These are phyloP conservation scores for Diutina siamensis DNA, from an alignment of 1,139 yeast species.

Conservation along the genomic window DNA sequence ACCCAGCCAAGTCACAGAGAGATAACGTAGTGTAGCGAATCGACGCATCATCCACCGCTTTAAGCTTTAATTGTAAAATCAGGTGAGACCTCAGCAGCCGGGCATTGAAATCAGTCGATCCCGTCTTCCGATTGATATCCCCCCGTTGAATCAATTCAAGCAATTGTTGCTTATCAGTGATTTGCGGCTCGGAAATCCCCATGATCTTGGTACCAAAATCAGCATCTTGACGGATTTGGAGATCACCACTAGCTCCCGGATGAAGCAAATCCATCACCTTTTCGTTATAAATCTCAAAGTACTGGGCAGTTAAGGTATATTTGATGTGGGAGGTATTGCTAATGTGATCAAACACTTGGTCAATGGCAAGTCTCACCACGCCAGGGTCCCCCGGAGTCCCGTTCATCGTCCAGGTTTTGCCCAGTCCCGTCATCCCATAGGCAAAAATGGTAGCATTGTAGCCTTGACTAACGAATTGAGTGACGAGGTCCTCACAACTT, in stretches of 20 bases:
- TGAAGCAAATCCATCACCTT: constrained; percentile 60
- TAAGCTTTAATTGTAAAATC: constrained; percentile 60
- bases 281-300: constrained; percentile 87
- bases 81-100: constrained; percentile 91
- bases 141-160: constrained; percentile 54
- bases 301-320: constrained; percentile 47
- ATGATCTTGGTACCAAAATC: constrained; percentile 61
- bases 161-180: constrained; percentile 47
- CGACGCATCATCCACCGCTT: constrained; percentile 14
- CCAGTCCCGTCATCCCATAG: constrained; percentile 94
- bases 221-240: constrained; percentile 68
- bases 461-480: constrained; percentile 57
- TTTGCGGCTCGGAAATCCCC: constrained; percentile 59
- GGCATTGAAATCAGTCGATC: constrained; percentile 79
- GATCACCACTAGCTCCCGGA: constrained; percentile 23
- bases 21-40: constrained; percentile 52
- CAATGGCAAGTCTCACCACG: constrained; percentile 62
- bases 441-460: constrained; percentile 87
- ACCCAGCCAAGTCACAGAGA: constrained; percentile 91
- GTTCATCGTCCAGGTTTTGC: constrained; percentile 87
- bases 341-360: constrained; percentile 49
- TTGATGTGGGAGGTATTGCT: constrained; percentile 15
- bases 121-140: constrained; percentile 65
- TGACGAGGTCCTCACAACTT: constrained; percentile 52
- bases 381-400: constrained; percentile 65